Conservation (phyloP, 805 yeast species). For the Wickerhamiella sergipiensis region DNA sequence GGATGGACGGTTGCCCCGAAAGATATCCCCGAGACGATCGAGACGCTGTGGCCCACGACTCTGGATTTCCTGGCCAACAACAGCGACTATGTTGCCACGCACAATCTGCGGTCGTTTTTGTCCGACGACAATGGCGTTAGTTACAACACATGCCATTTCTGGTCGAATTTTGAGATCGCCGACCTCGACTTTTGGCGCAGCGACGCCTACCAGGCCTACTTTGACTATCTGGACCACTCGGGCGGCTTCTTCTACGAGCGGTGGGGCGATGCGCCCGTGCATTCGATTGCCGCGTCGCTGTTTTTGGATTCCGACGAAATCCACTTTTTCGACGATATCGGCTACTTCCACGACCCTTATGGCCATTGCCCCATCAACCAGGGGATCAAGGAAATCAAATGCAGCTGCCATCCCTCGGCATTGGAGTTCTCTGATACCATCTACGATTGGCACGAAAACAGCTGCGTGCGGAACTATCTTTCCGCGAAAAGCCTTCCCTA, state of each 20-base stretch:
- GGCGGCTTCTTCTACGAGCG: constrained; percentile 94
- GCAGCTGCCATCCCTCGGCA: constrained; percentile 35
- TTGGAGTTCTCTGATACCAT: constrained; percentile 6
- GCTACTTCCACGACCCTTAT: constrained; percentile 53
- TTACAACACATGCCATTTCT: constrained; percentile 76
- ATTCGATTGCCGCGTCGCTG: constrained; percentile 69
- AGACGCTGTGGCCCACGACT: constrained; percentile 47
- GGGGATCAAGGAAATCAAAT: constrained; percentile 30
- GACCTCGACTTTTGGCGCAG: constrained; percentile 61
- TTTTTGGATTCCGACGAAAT: constrained; percentile 56
- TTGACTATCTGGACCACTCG: constrained; percentile 57
- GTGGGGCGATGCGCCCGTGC: constrained; percentile 94
- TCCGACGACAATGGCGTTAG: constrained; percentile 54
- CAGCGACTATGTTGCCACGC: constrained; percentile 39
- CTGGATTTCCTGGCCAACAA: constrained; percentile 31
- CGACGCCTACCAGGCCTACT: constrained; percentile 55
- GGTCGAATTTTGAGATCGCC: constrained; percentile 81
- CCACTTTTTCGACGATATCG: constrained; percentile 70
- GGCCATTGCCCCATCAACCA: constrained; percentile 66
- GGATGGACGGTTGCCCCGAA: constrained; percentile 56
- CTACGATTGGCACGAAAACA: constrained; percentile 15
- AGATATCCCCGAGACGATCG: constrained; percentile 50
- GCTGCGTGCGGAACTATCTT: constrained; percentile 15
- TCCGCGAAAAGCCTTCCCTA: constrained; percentile 12
- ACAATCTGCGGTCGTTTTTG: constrained; percentile 54